Base-by-base conservation (phyloP, 768 basidiomycete genomes). In the Amanita jacksonii region DNA sequence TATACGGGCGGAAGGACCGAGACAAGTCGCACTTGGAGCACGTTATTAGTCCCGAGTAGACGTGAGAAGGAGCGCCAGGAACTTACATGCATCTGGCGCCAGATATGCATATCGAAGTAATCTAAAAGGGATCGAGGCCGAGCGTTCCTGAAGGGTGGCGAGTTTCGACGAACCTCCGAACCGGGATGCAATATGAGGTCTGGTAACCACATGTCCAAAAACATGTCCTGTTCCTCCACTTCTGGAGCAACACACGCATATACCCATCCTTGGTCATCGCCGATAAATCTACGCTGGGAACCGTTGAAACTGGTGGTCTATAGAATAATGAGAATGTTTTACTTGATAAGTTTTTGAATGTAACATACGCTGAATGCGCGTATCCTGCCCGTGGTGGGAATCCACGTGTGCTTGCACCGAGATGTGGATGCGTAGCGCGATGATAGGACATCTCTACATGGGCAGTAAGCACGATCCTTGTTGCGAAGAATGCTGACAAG, bases 251-350 rank as follows among this genome's bases (percentile, higher is more conserved):
- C 41, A 44, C 56, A 62, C 4, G 63, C 57, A 48, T 69, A 75
- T 22, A 77, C 51, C 74, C 76, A 77, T 20, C 78, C 78, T 37
- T 54, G 53, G 43, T 64, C 57, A 38, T 80, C 77, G 1, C 78
- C 78, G n/a, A 69, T 55, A 47, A 76, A 69, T 18, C 59, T 60
- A 49, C 59, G 66, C 4, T 50, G 32, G 8, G 20, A 5, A 20
- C 37, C 37, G 41, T 41, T 30, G 8, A 41, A 34, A 24, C 12
- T 34, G 4, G 46, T 47, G n/a, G 46, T 47, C 46, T 47, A 20
- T 10, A 3, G 5, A 8, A 18, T 7, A 43, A n/a, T 36, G 13
- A 27, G 18, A 44, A 22, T 16, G 3, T 39, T 8, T 20, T 28
- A 13, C 22, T 15, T 40, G n/a, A 45, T 8, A 6, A 24, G 12